Conservation (phyloP, 73 alveolate species). For the Blepharisma japonicum region DNA sequence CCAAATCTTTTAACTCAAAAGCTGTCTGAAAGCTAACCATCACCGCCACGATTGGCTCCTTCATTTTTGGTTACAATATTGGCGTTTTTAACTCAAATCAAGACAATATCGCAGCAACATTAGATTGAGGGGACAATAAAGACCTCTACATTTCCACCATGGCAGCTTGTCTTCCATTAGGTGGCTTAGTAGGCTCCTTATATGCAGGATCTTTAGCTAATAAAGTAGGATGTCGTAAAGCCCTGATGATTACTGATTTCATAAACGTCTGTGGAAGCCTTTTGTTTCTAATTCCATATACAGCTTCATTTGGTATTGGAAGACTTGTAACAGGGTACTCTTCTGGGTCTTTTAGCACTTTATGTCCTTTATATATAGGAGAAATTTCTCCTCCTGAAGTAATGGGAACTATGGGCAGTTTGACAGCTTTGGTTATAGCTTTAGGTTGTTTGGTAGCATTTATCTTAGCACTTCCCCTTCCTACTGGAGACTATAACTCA, state of each 20-base stretch:
- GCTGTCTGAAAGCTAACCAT: neutral
- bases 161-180: neutral
- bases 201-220: neutral
- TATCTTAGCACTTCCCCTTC: slow-evolving; percentile 1
- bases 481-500: slow-evolving; percentile 6
- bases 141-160: neutral
- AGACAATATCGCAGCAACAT: neutral
- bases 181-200: neutral
- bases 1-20: no score
- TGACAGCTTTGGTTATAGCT: neutral
- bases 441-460: neutral
- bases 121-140: slow-evolving; percentile 2
- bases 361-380: neutral
- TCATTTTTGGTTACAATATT: slow-evolving; percentile 3
- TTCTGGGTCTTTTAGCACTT: neutral
- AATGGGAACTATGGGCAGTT: neutral
- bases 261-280: neutral
- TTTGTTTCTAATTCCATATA: neutral
- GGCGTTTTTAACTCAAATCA: slow-evolving; percentile 18
- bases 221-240: neutral
- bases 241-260: slow-evolving; percentile 14
- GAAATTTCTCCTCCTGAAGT: slow-evolving; percentile 16
- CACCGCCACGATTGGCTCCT: neutral
- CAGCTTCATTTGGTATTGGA: slow-evolving; percentile 13
- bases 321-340: slow-evolving; percentile 5